Evolutionary conservation across 1,284 basidiomycete genomes (phyloP), one percentile per base, ranked within the genome.

Genomic region (Lignosus rhinocerotis): DNA sequence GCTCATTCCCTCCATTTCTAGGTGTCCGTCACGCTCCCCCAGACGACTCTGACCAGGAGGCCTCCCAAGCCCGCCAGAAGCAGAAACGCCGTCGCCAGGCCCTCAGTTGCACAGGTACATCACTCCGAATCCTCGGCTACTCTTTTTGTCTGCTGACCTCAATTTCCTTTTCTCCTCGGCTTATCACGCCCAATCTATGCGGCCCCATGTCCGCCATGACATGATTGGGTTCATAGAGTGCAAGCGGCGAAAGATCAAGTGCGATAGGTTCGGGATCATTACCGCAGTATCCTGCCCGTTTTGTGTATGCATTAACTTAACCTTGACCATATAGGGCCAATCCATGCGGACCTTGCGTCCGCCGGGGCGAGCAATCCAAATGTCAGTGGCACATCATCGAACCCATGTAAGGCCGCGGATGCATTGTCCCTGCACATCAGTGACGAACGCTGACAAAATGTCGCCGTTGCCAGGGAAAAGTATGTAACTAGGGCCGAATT

Each of bases 1-100:
- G n/a, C 51, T 12, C 31, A 52, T 33, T 44, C 53, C 47, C 38
- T 58, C 43, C 31, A 21, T 34, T 42, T 50, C 33, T 55, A 68
- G 70, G 66, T 30, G 54, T 62, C 43, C 66, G 65, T 21, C 58
- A 60, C 19, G 63, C 61, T 25, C 64, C 62, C 21, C 64, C 66
- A 9, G 69, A 72, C 46, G 84, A 85, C 38, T 82, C 81, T 44
- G 79, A 78, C 53, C 68, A 69, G 11, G 84, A 86, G 45, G 73
- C 68, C 39, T 80, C 84, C 46, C 78, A 77, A 53, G 79, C 78
- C 21, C 86, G 83, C 11, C 85, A 83, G 32, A 89, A 89, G 77
- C 90, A 89, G 81, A 90, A 88, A 71, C 77, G 88, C 51, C 78
- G 88, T 54, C 75, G 88, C 54, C 88, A 90, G 68, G 87, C 88